Evolutionary conservation across 2,329 filamentous ascomycete genomes (phyloP), one percentile per base, ranked within the genome.

Genomic region (Sporothrix protearum): DNA sequence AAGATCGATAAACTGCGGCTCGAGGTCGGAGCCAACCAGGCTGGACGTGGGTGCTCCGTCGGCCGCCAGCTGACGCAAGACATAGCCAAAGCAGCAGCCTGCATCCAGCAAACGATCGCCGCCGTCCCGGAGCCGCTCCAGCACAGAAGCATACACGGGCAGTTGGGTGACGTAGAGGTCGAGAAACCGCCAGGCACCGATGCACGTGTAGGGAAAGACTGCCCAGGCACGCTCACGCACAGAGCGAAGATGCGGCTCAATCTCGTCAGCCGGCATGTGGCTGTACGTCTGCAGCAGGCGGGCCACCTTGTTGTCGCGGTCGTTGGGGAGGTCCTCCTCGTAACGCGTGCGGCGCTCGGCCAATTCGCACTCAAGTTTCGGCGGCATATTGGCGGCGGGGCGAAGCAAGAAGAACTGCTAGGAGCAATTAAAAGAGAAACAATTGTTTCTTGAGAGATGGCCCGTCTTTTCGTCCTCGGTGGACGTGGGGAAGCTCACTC

Each of bases 31-130:
- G 30, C 82, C 82, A 63, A 77, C 78, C 0, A 83, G 76, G 42
- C 81, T 81, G 33, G 77, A 74, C 2, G 78, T 73, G 2, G 82
- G 81, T 2, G 77, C 81, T 5, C 82, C 82, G 66, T 82, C 80
- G 53, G 72, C 64, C 19, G 80, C 78, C 12, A 84, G 77, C 71
- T 82, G 81, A 25, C 83, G 81, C 61, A 84, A 78, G 53, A 82
- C 81, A 59, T 84, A 81, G 12, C 81, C 82, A 70, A 84, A 80
- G 74, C 82, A 83, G 76, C 82, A 84, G 9, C 80, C 82, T 69
- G 81, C 77, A 69, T 84, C 83, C 22, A 84, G 77, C 19, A 80
- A 70, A 1, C 64, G 76, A 1, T 74, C 77, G 19, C 78, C 78
- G 14, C 63, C 36, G n/a, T 77, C 73, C 28, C 45, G 45, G 6